A percentile compares a stretch with the other conserved stretches of the same genome.
phyloP scores from a whole-genome alignment of 495 filamentous ascomycete species.

The Penicillium alfredii region DNA sequence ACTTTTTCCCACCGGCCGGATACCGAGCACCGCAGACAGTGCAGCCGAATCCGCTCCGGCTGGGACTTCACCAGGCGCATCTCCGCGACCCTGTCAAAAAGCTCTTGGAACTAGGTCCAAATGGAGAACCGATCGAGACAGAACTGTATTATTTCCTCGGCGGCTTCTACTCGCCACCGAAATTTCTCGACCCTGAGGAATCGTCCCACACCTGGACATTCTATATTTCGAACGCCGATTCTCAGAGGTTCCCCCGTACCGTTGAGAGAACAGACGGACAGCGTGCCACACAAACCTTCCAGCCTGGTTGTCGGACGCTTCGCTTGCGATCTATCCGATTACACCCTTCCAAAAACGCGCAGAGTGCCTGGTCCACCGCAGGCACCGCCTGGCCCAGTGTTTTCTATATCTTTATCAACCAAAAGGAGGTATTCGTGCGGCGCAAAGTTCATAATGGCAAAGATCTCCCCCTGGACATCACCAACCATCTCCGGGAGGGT shows the following conservation, averaged over 20 bases:
- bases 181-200: slow-evolving; percentile 15
- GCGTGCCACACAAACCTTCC: slow-evolving; percentile 13
- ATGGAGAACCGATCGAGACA: slow-evolving; percentile 11
- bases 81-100: slow-evolving; percentile 49
- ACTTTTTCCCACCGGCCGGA: slow-evolving; percentile 29
- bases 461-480: slow-evolving; percentile 70
- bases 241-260: slow-evolving; percentile 15
- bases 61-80: slow-evolving; percentile 52
- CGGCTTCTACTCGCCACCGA: slow-evolving; percentile 37
- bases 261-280: slow-evolving; percentile 4
- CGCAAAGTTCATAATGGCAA: slow-evolving; percentile 65
- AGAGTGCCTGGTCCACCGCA: slow-evolving; percentile 52
- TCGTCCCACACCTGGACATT: slow-evolving; percentile 29
- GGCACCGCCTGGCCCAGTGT: slow-evolving; percentile 68
- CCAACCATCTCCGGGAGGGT: slow-evolving; percentile 44
- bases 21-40: slow-evolving; percentile 28
- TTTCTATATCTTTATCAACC: slow-evolving; percentile 67
- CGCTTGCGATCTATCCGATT: slow-evolving; percentile 42
- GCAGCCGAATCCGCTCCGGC: slow-evolving; percentile 39
- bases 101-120: slow-evolving; percentile 12
- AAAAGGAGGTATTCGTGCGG: slow-evolving; percentile 47
- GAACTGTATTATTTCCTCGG: slow-evolving; percentile 44
- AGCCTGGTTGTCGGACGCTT: slow-evolving; percentile 28
- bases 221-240: slow-evolving; percentile 11
- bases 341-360: slow-evolving; percentile 5